Base-by-base conservation (phyloP, 192 early-diverging fungal genomes). In the Backusella sp. region DNA sequence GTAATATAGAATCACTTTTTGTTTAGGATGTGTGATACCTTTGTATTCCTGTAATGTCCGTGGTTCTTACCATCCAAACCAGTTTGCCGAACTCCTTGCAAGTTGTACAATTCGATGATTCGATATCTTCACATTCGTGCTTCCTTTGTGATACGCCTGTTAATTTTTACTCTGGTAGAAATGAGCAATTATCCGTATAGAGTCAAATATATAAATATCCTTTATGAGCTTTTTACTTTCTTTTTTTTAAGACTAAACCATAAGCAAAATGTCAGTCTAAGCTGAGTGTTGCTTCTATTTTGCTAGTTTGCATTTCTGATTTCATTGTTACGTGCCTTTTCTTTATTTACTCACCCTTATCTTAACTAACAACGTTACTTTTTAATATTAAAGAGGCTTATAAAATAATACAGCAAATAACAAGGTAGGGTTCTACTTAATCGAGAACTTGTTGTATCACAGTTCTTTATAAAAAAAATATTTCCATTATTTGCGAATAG, bases 121-220 rank as follows among this genome's bases (percentile, higher is more conserved):
- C 66, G 66, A 67, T 67, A 30, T 68, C 37, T 68, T 68, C 67
- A 37, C 67, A 34, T 68, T 68, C 35, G 67, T 68, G 67, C 67
- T 68, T 59, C 53, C 53, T 59, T 68, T 68, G 67, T 34, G 65
- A 68, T 41, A 69, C 68, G 34, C 37, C 23, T 23, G 39, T 68
- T 68, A 37, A 35, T 69, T 69, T 69, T 23, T 39, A 23, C 35
- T 69, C 37, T 69, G 34, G 12, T 35, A 11, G 34, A 36, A 37
- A 69, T 62, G 21, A 56, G 53, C 53, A 56, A 56, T 56, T 56
- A 56, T 21, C 53, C 21, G 21, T 56, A 53, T 56, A 56, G 21
- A 56, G 53, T 26, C 7, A 56, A 56, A 7, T 17, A 56, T 2
- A 21, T 21, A 56, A 56, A n/a, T 21, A 9, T 56, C 49, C 3